Conservation (phyloP, 2,329 filamentous ascomycete species). For the Aspergillus fructus region DNA sequence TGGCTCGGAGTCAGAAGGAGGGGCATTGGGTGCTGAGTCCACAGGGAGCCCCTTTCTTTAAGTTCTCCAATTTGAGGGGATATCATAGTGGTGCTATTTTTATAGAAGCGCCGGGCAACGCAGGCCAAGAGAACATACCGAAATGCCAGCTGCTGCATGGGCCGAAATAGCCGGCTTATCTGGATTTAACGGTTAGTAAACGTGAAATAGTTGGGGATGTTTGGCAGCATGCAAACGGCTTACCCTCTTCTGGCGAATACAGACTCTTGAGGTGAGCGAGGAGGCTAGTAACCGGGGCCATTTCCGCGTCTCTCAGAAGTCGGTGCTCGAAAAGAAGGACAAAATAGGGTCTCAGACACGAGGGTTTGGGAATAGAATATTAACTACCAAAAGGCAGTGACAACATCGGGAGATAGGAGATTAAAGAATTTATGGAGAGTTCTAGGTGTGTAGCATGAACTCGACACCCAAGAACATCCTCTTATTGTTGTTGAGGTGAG, state of each 20-base stretch:
- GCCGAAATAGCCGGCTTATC: constrained; percentile 40
- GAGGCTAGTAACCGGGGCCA: constrained; percentile 34
- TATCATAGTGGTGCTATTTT: constrained; percentile 12
- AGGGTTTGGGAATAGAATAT: not conserved
- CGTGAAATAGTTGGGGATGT: not conserved
- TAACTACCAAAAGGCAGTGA: not conserved
- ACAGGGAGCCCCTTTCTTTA: not conserved
- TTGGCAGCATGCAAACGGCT: not conserved
- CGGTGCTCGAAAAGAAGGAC: not conserved
- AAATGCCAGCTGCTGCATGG: constrained; percentile 37
- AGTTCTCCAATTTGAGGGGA: not conserved
- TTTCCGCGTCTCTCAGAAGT: constrained; percentile 10
- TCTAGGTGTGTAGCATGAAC: not conserved
- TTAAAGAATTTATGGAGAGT: constrained; percentile 3
- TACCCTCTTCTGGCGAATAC: constrained; percentile 34
- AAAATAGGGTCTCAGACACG: not conserved
- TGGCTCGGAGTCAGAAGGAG: not conserved
- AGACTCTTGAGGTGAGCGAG: constrained; percentile 33
- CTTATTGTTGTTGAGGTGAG: constrained; percentile 5
- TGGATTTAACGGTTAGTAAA: constrained; percentile 18
- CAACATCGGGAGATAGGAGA: not conserved
- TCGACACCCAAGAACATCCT: not conserved
- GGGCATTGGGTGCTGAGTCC: not conserved
- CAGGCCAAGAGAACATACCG: constrained; percentile 32
- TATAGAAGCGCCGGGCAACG: constrained; percentile 13